phyloP scores from a whole-genome alignment of 306 rosid species.

The Fragaria nilgerrensis region DNA sequence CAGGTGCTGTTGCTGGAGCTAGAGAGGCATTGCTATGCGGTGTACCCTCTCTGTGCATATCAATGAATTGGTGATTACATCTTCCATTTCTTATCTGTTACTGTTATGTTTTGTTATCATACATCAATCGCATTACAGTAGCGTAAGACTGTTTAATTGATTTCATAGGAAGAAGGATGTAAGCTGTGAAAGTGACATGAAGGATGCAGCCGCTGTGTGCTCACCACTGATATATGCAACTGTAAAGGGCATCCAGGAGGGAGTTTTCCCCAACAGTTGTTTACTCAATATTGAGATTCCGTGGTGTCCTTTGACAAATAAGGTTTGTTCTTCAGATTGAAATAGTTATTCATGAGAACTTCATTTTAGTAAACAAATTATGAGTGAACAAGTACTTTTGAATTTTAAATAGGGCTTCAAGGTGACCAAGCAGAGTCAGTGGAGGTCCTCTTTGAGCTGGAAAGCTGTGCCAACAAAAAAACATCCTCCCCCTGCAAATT shows the following conservation, averaged over 20 bases:
- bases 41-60: constrained; percentile 51
- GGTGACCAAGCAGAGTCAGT: constrained; percentile 48
- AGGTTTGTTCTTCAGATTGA: constrained; percentile 29
- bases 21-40: constrained; percentile 58
- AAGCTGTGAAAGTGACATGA: constrained; percentile 43
- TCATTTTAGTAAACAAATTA: background rate
- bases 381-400: background rate
- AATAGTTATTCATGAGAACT: background rate
- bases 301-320: constrained; percentile 38
- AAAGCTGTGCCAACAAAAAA: constrained; percentile 45
- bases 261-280: constrained; percentile 48
- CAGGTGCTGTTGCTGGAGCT: constrained; percentile 58
- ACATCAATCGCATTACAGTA: background rate
- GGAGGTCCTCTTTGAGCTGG: constrained; percentile 50
- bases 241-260: constrained; percentile 37
- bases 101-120: background rate
- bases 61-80: constrained; percentile 42
- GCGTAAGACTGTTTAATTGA: background rate
- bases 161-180: constrained; percentile 42
- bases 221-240: constrained; percentile 44
- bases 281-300: constrained; percentile 54
- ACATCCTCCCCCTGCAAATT: constrained; percentile 37
- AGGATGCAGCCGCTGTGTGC: constrained; percentile 41
- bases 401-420: constrained; percentile 43
- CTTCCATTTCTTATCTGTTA: background rate